Evolutionary conservation across 192 early-diverging fungal species (phyloP).

Genomic region (Entomortierella parvispora): DNA sequence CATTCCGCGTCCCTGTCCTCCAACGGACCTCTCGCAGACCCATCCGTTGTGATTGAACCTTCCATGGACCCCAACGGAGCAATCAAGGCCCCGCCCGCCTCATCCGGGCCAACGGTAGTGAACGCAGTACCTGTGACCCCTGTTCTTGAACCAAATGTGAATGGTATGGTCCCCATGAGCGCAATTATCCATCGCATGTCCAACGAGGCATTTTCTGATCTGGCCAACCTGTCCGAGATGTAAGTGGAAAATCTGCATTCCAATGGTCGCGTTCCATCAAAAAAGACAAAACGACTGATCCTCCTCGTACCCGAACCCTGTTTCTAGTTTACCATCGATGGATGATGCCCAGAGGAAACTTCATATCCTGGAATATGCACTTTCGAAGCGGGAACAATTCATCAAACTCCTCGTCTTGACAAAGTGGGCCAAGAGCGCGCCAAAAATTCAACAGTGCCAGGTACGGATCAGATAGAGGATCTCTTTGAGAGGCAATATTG

Average conservation of each 20-base stretch:
- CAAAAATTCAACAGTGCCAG: slow-evolving; percentile 78
- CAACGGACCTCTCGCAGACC: slow-evolving; percentile 20
- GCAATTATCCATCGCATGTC: slow-evolving; percentile 69
- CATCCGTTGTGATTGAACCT: slow-evolving; percentile 16
- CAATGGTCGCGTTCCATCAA: not conserved
- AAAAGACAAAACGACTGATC: not conserved
- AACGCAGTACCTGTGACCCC: slow-evolving; percentile 8
- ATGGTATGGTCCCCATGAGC: slow-evolving; percentile 70
- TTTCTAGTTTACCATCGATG: slow-evolving; percentile 65
- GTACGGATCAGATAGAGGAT: slow-evolving; percentile 27
- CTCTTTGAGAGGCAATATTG: not conserved
- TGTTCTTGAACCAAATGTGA: slow-evolving; percentile 66
- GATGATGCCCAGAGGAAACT: slow-evolving; percentile 63
- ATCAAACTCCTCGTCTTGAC: slow-evolving; percentile 79
- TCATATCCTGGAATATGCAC: slow-evolving; percentile 73
- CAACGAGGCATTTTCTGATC: slow-evolving; percentile 72
- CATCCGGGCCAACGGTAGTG: slow-evolving; percentile 5
- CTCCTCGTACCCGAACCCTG: too few species aligned
- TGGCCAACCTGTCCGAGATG: slow-evolving; percentile 73
- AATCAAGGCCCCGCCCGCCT: slow-evolving; percentile 3
- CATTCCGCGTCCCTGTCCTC: slow-evolving; percentile 14
- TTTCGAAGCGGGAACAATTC: slow-evolving; percentile 70
- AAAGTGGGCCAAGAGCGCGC: slow-evolving; percentile 78
- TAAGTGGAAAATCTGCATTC: slow-evolving; percentile 29
- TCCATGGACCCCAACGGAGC: slow-evolving; percentile 40